Conservation (phyloP, 768 basidiomycete genomes). For the Kwoniella heveanensis region DNA sequence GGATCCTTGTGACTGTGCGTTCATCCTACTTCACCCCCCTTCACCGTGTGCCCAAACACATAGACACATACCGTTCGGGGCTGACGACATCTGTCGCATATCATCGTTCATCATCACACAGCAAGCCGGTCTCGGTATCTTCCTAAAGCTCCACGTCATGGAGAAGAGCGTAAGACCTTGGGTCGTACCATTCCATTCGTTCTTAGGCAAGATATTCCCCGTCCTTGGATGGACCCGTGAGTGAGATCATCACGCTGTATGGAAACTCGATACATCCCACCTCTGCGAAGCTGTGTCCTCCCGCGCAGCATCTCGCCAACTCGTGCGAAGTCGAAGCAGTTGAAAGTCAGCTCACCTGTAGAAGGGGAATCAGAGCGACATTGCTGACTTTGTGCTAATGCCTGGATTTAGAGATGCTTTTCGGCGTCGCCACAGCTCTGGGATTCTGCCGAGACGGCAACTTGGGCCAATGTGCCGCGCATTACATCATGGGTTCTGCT, state of each 20-base stretch:
- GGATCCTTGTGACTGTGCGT: conserved; percentile 61
- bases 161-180: conserved; percentile 71
- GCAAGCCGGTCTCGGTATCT: conserved; percentile 77
- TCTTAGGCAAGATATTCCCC: conserved; percentile 82
- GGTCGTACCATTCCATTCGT: conserved; percentile 69
- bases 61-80: not conserved
- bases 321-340: too few relatives aligned
- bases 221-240: conserved; percentile 76
- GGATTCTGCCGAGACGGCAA: conserved; percentile 79
- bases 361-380: too few relatives aligned
- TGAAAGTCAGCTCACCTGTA: not conserved
- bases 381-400: not conserved
- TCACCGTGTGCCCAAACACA: not conserved
- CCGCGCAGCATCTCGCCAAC: too few relatives aligned
- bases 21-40: too few relatives aligned
- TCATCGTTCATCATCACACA: conserved; percentile 22
- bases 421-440: conserved; percentile 69
- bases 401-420: conserved; percentile 77
- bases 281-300: too few relatives aligned
- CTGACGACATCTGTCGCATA: conserved; percentile 4
- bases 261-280: too few relatives aligned
- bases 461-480: conserved; percentile 73
- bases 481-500: conserved; percentile 66
- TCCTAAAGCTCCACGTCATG: conserved; percentile 88
- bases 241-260: conserved; percentile 2